These are phyloP conservation scores for Paraconiothyrium brasiliense DNA, from an alignment of 2,329 filamentous ascomycete genomes.

Conservation along the genomic window DNA sequence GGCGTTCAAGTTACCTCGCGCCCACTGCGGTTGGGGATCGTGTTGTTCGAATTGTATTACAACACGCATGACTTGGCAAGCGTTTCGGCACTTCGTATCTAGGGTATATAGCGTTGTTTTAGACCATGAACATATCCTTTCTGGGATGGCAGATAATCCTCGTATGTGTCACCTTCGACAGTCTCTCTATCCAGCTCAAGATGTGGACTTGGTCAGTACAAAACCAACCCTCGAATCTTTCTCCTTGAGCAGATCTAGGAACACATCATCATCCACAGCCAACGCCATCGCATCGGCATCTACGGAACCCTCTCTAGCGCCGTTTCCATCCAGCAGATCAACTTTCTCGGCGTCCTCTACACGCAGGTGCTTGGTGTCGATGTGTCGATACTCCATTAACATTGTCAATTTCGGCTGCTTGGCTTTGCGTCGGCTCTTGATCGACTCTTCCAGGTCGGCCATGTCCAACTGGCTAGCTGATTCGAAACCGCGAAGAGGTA, in stretches of 20 bases:
- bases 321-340: constrained; percentile 33
- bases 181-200: not conserved
- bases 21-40: too few species aligned
- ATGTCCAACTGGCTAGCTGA: constrained; percentile 58
- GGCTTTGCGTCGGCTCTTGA: constrained; percentile 48
- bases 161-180: not conserved
- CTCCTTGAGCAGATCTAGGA: constrained; percentile 60
- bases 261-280: constrained; percentile 61
- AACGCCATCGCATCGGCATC: constrained; percentile 41
- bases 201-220: constrained; percentile 58
- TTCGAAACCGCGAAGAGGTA: constrained; percentile 38
- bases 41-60: too few species aligned
- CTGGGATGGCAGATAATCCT: not conserved
- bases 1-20: too few species aligned
- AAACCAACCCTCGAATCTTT: constrained; percentile 57
- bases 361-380: constrained; percentile 52
- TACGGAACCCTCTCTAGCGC: constrained; percentile 55
- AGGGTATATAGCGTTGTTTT: constrained; percentile 7
- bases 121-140: not conserved
- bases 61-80: too few species aligned
- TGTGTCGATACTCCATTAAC: constrained; percentile 65
- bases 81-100: not conserved
- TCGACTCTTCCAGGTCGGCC: constrained; percentile 54
- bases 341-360: constrained; percentile 31
- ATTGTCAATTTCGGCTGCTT: constrained; percentile 57